Base-by-base conservation (phyloP, 345 rosid species). In the Mercurialis annua region DNA sequence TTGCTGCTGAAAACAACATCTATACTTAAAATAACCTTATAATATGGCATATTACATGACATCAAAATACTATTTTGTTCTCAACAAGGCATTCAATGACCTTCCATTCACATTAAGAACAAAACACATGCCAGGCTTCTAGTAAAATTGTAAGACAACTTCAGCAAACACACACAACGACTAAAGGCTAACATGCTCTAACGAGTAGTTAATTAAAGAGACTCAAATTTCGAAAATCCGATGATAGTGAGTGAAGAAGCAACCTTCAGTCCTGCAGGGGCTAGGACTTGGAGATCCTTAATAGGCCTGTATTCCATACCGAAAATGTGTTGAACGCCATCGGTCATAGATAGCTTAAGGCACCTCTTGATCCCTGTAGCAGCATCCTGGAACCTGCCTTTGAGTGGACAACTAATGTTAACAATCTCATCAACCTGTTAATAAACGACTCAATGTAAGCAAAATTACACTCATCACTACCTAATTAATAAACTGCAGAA, bases 271-370 rank as follows among this genome's bases (percentile, higher is more conserved):
- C 99, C 99, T 59, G 93, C 83, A 20, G 92, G 83, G 64, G 88
- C 78, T 80, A 91, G 62, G 62, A 82, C 89, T 80, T 85, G 82
- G 56, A 94, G 97, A 78, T 85, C 87, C 68, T 88, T 88, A 48
- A 94, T 83, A 20, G 96, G 97, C 82, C 95, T 81, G 74, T 94
- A 91, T 66, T 94, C 99, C 86, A 89, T 84, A 40, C 90, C 99
- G 58, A 87, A 94, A 43, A 94, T 86, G 14, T 90, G 96, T 56
- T 91, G 99, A 70, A 83, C 79, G 59, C 98, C 99, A 77, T 94
- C 97, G 0, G 99, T 91, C 92, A 91, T 84, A 24, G 92, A 86
- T 67, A 94, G 62, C 81, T 94, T 94, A 57, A 94, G 89, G 76
- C 99, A 86, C 80, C 97, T 83, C 84, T 94, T 91, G 71, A 78